These are phyloP conservation scores for Lignosus rhinocerotis DNA, from an alignment of 1,284 basidiomycete species.

Conservation along the genomic window DNA sequence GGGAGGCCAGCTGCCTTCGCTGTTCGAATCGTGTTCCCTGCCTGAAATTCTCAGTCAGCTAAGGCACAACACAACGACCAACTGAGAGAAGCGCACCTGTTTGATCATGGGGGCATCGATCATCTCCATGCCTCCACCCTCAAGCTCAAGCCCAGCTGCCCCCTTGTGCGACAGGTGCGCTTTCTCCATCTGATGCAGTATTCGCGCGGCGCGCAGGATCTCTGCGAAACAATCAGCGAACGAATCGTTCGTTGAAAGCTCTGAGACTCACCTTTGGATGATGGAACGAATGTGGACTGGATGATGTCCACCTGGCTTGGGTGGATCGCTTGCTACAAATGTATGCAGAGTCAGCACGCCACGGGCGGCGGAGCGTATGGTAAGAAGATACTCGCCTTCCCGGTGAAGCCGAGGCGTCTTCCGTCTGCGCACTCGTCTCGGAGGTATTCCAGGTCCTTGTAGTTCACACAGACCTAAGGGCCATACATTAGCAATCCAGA, in stretches of 20 bases:
- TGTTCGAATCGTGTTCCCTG: constrained; percentile 61
- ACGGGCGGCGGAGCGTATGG: constrained; percentile 1
- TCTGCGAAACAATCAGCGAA: constrained; percentile 47
- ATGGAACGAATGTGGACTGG: constrained; percentile 80
- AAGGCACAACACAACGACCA: constrained; percentile 16
- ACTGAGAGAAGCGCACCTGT: constrained; percentile 50
- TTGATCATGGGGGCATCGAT: constrained; percentile 93
- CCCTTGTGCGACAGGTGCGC: constrained; percentile 53
- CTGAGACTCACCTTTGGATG: constrained; percentile 54
- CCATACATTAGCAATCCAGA: not conserved
- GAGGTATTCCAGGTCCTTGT: constrained; percentile 75
- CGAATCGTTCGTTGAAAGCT: constrained; percentile 1
- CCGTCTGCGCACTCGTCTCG: constrained; percentile 81
- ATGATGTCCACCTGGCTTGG: constrained; percentile 83
- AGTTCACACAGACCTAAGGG: constrained; percentile 85
- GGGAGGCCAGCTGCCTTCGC: constrained; percentile 65
- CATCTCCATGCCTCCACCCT: constrained; percentile 76
- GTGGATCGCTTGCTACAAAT: constrained; percentile 87
- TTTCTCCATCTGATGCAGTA: constrained; percentile 64
- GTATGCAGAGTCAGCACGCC: not conserved
- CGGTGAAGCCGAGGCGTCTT: constrained; percentile 77
- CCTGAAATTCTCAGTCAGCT: constrained; percentile 43
- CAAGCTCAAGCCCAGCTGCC: constrained; percentile 63
- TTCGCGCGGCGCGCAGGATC: constrained; percentile 75
- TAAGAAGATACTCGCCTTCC: constrained; percentile 61